These are phyloP conservation scores for Aeschynomene evenia DNA, from an alignment of 306 rosid genomes.

Conservation along the genomic window DNA sequence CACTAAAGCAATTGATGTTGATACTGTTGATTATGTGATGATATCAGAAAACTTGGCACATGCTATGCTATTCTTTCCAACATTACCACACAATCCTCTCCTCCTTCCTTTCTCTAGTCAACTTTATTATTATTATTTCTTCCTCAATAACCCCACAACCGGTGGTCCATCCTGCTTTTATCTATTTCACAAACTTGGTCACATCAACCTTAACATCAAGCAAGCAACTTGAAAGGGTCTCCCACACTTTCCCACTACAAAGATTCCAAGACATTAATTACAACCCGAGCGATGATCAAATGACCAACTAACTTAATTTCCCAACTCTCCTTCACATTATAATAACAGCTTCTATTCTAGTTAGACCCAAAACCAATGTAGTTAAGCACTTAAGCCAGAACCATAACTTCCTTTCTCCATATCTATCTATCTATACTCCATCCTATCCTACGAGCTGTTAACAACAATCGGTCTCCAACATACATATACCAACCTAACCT, in stretches of 20 bases:
- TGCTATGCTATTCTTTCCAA: conserved; percentile 68
- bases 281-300: conserved; percentile 37
- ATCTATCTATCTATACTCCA: conserved; percentile 19
- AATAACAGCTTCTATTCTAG: conserved; percentile 18
- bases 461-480: conserved; percentile 19
- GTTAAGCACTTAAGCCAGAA: conserved; percentile 3
- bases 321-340: conserved; percentile 21
- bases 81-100: conserved; percentile 48
- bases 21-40: conserved; percentile 57
- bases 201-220: conserved; percentile 55
- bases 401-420: conserved; percentile 6
- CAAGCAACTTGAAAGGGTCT: conserved; percentile 34
- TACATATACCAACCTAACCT: conserved; percentile 10
- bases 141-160: conserved; percentile 42
- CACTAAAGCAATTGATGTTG: conserved; percentile 71
- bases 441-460: conserved; percentile 22
- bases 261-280: conserved; percentile 63
- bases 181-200: conserved; percentile 64
- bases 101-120: not conserved
- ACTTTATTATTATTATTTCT: not conserved
- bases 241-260: conserved; percentile 31
- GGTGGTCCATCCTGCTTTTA: conserved; percentile 64
- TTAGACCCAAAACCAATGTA: conserved; percentile 32
- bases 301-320: conserved; percentile 50
- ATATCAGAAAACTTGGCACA: conserved; percentile 81